Conservation (phyloP, 2,329 filamentous ascomycete genomes). For the Pseudomassariella vexata region DNA sequence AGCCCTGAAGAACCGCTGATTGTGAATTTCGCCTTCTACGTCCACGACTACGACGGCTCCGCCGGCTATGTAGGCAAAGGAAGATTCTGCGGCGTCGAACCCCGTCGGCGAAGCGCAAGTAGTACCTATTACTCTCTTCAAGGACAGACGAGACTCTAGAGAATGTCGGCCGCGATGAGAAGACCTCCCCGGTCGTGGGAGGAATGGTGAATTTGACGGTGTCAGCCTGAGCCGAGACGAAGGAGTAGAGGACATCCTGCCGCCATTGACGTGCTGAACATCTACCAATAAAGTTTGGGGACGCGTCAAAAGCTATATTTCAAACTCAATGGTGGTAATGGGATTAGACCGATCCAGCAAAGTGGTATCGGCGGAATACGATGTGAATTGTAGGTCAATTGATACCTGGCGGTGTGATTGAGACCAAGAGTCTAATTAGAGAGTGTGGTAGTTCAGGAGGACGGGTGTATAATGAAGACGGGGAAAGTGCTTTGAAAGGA, state of each 20-base stretch:
- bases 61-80: slow-evolving; percentile 87
- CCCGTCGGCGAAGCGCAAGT: slow-evolving; percentile 80
- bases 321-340: slow-evolving; percentile 1
- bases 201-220: slow-evolving; percentile 69
- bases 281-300: slow-evolving; percentile 7
- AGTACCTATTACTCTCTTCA: slow-evolving; percentile 84
- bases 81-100: slow-evolving; percentile 73
- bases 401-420: too few relatives aligned
- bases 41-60: slow-evolving; percentile 88
- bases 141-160: slow-evolving; percentile 57
- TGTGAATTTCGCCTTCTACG: slow-evolving; percentile 60
- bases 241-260: slow-evolving; percentile 53
- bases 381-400: too few relatives aligned
- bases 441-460: too few relatives aligned
- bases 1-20: slow-evolving; percentile 87
- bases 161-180: slow-evolving; percentile 45
- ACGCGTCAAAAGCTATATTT: background rate
- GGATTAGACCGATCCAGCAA: too few relatives aligned
- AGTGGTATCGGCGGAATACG: too few relatives aligned
- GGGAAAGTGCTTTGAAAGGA: too few relatives aligned
- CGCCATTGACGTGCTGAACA: slow-evolving; percentile 40
- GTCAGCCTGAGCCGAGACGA: slow-evolving; percentile 62
- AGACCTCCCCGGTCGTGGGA: slow-evolving; percentile 57
- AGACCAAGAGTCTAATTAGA: too few relatives aligned
- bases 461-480: too few relatives aligned